Evolutionary conservation across 2,329 filamentous ascomycete genomes (phyloP), one percentile per base, ranked within the genome.

Genomic region (Colletotrichum plurivorum): DNA sequence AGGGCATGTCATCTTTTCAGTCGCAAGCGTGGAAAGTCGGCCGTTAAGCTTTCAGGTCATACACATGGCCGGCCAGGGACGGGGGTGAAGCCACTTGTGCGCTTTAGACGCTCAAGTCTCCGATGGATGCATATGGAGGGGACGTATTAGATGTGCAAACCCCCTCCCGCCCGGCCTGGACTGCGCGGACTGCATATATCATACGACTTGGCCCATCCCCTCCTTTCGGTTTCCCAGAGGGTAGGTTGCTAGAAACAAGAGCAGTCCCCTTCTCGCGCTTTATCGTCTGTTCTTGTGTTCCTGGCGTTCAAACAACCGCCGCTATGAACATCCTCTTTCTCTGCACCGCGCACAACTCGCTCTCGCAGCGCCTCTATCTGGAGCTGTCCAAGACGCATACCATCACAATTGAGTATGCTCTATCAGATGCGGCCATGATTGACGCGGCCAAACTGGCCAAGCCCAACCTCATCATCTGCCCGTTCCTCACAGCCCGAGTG

Each of bases 281-380:
- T 48, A 39, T 51, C 49, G 18, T 9, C n/a, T 3, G 15, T 60
- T 54, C 5, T 18, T 18, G 45, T n/a, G 45, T 25, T 22, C 18
- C 20, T 18, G 46, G 25, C n/a, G 20, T 20, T 49, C 31, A 22
- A 49, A 52, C 31, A 22, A 20, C 59, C 22, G 62, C 49, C 64
- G 69, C 61, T 22, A 80, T 82, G 78, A 78, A 77, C 73, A 81
- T 83, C 49, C 79, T 83, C 60, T 82, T 83, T 67, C 74, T 83
- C n/a, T 83, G 81, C 71, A 83, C 81, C 5, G 81, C 81, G n/a
- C 80, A 83, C 74, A 83, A 83, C 65, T 83, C 81, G 10, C 75
- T 83, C 6, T 83, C 81, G 6, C 81, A 83, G 70, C 76, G 78
- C 22, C 74, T 82, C 9, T 80, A 77, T 63, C 74, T 83, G 20